Evolutionary conservation across 345 rosid species (phyloP).

Genomic region (Erucastrum elatum): DNA sequence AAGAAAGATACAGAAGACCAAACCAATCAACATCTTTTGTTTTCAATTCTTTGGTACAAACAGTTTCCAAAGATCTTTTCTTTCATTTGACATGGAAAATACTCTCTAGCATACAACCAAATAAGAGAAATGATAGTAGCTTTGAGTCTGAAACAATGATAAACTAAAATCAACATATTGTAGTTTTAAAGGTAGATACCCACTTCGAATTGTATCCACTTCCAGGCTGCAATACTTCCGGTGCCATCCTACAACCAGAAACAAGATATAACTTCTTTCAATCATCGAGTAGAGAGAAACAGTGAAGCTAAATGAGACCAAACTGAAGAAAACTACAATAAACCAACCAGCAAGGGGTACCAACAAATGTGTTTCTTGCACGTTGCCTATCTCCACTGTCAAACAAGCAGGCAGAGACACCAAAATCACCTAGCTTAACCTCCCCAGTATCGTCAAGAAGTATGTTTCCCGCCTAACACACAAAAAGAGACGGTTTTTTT

Average conservation of each 20-base stretch:
- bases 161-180: neutral
- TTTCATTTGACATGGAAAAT: too few species aligned
- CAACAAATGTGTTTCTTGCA: constrained; percentile 95
- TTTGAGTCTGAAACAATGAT: neutral
- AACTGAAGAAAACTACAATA: constrained; percentile 22
- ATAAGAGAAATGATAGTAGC: too few species aligned
- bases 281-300: neutral
- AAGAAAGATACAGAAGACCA: constrained; percentile 32
- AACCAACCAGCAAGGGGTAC: constrained; percentile 95
- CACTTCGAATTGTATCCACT: constrained; percentile 96
- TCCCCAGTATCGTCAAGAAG: constrained; percentile 78
- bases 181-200: constrained; percentile 30
- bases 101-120: too few species aligned
- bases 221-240: constrained; percentile 97
- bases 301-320: neutral
- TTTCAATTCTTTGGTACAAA: constrained; percentile 21
- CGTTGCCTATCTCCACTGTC: constrained; percentile 97
- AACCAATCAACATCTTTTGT: constrained; percentile 33
- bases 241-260: constrained; percentile 86
- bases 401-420: constrained; percentile 93
- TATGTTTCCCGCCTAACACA: constrained; percentile 83
- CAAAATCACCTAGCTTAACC: constrained; percentile 93
- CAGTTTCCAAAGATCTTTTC: neutral
- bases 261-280: constrained; percentile 1
- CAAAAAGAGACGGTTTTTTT: neutral